Evolutionary conservation across 75 land plant genomes (phyloP).

Genomic region (Adiantum capillusveneris): DNA sequence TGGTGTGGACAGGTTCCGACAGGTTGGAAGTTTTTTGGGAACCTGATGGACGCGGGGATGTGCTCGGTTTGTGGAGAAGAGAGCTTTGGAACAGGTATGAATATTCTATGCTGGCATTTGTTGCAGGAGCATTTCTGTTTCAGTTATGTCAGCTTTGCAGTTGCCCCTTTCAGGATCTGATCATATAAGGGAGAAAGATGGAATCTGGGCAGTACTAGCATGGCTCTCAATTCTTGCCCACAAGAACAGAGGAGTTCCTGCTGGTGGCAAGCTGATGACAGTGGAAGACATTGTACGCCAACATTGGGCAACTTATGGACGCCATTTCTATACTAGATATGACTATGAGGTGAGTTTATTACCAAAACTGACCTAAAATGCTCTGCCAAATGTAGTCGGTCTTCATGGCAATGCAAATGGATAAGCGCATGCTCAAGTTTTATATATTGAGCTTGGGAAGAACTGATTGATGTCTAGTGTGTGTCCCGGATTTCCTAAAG

Average conservation of each 20-base stretch:
- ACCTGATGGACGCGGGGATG: slow-evolving; percentile 95
- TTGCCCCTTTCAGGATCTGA: slow-evolving; percentile 66
- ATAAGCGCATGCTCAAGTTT: no score
- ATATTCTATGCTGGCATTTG: neutral
- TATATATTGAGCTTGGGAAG: no score
- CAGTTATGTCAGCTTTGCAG: no score
- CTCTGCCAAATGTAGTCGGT: no score
- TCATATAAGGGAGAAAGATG: slow-evolving; percentile 99
- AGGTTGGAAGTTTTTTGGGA: slow-evolving; percentile 99
- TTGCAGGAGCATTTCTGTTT: no score
- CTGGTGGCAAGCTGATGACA: slow-evolving; percentile 72
- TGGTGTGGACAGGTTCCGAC: slow-evolving; percentile 86
- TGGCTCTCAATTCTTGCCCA: slow-evolving; percentile 96
- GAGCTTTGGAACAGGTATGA: slow-evolving; percentile 93
- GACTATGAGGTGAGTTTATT: slow-evolving; percentile 92
- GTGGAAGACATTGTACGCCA: slow-evolving; percentile 94
- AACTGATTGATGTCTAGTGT: no score
- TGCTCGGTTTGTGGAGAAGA: slow-evolving; percentile 99
- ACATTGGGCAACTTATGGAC: slow-evolving; percentile 94
- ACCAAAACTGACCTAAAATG: no score
- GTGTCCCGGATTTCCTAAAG: no score
- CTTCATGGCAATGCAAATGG: no score
- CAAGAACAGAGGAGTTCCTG: slow-evolving; percentile 67
- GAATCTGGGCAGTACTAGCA: slow-evolving; percentile 98
- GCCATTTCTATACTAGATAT: slow-evolving; percentile 96